Base-by-base conservation (phyloP, 768 basidiomycete genomes). In the Rhizopogon roseolus region DNA sequence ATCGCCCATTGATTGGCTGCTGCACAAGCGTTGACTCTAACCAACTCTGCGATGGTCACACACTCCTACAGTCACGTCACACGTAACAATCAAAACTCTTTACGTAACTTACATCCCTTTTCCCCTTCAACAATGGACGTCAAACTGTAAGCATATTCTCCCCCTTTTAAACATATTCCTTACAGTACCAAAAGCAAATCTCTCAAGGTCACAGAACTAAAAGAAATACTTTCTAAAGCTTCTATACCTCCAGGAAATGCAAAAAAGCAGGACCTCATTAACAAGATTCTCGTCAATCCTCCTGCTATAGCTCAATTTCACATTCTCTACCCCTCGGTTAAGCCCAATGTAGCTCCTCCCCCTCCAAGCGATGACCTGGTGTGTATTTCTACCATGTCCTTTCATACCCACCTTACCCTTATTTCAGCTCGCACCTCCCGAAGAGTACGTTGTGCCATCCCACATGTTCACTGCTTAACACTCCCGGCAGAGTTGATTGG, bases 191-290 rank as follows among this genome's bases (percentile, higher is more conserved):
- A 51, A 36, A 77, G 77, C 55, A 84, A 82, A 67, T 69, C 82
- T 1, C 81, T 89, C 73, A 88, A 86, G 67, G 87, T 88, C 64
- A 76, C 78, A 36, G 86, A 89, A 59, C 81, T 89, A 67, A 82
- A 73, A 62, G 75, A 80, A 53, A 79, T 88, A 56, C 81, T 88
- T 63, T 41, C 73, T 50, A 75, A 73, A 43, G 86, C 85, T 19
- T 54, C 64, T 36, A 70, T 81, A 52, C 44, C 78, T 5, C 77
- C 81, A 0, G 70, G 78, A 61, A 84, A 83, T 64, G 75, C 80
- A 6, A 86, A 79, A 64, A 90, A 89, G 67, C 63, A 71, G 0
- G 88, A 88, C 60, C 82, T 90, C 64, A 78, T 88, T 58, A 65
- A 81, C 29, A 80, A 78, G 59, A 83, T 89, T 53, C 66, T 80